A percentile compares a stretch with the other conserved stretches of the same genome.
Evolutionary conservation across 768 basidiomycete genomes (phyloP).

Genomic region (Lactarius vividus): DNA sequence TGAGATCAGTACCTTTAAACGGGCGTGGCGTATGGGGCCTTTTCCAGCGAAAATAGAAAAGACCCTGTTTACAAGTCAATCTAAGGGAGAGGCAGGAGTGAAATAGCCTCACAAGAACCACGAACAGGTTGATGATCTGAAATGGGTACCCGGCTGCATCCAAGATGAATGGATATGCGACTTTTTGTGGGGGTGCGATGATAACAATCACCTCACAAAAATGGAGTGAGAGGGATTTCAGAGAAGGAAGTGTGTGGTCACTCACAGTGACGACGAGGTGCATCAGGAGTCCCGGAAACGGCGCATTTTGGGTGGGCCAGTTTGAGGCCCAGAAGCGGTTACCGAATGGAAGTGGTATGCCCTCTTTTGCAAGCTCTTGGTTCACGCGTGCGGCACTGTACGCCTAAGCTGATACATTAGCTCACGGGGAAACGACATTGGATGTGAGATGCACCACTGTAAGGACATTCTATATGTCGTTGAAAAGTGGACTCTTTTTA

Average conservation of each 20-base stretch:
- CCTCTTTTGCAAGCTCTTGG: constrained; percentile 63
- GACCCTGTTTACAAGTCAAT: constrained; percentile 37
- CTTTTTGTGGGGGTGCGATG: constrained; percentile 48
- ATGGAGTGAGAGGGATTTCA: neutral
- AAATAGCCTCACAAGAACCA: constrained; percentile 46
- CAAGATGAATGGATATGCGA: constrained; percentile 61
- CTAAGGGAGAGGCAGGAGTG: neutral
- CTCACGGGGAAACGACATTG: neutral
- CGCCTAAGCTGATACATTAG: constrained; percentile 36
- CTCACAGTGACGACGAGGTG: constrained; percentile 52
- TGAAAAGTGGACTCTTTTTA: neutral
- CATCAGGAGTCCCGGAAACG: constrained; percentile 53
- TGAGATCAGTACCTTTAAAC: constrained; percentile 41
- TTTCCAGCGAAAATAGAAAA: constrained; percentile 55
- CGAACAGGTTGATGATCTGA: constrained; percentile 56
- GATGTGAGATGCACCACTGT: neutral
- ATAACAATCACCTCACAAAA: constrained; percentile 46
- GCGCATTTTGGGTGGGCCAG: constrained; percentile 58
- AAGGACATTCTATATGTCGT: constrained; percentile 20
- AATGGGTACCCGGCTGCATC: constrained; percentile 52
- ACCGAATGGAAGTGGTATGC: constrained; percentile 57
- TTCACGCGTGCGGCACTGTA: constrained; percentile 52
- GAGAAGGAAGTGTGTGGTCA: neutral
- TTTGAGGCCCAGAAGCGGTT: constrained; percentile 61
- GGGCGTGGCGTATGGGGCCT: constrained; percentile 47